These are phyloP conservation scores for Toxoplasma gondii DNA, from an alignment of 169 alveolate genomes.

Conservation along the genomic window DNA sequence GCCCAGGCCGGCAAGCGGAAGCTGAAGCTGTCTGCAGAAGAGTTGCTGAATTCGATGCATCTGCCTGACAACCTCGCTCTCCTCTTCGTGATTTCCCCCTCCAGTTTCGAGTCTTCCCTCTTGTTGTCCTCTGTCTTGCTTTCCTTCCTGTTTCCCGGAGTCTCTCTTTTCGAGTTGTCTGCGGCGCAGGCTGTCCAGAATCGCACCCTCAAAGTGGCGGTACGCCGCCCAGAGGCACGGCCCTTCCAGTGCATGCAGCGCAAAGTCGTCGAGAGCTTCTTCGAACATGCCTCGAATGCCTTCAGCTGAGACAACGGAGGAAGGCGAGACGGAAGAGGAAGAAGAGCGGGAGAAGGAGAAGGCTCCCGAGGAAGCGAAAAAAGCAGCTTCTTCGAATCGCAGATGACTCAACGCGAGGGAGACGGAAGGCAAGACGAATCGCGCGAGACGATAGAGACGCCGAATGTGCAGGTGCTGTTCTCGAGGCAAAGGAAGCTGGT, in stretches of 20 bases:
- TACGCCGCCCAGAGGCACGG: conserved; percentile 50
- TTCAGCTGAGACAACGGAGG: not conserved
- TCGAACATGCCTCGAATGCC: conserved; percentile 19
- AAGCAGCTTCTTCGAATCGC: not conserved
- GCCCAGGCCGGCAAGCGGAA: conserved; percentile 73
- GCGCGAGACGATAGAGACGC: conserved; percentile 10
- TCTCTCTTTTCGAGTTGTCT: not conserved
- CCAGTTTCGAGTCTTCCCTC: not conserved
- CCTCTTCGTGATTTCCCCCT: not conserved
- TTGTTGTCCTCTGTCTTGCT: not conserved
- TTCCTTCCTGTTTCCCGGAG: not conserved
- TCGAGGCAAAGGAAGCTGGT: not conserved
- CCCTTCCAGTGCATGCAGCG: conserved; percentile 59
- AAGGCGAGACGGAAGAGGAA: not conserved
- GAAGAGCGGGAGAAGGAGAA: too few relatives aligned
- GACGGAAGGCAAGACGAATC: conserved; percentile 14
- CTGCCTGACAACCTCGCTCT: not conserved
- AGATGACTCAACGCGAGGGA: not conserved
- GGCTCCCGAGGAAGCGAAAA: too few relatives aligned
- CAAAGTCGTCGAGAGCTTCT: conserved; percentile 32
- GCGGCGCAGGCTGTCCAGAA: not conserved
- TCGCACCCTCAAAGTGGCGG: conserved; percentile 50
- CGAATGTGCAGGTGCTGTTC: not conserved
- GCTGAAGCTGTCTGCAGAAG: conserved; percentile 72
- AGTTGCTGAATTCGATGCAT: conserved; percentile 63